A percentile compares a stretch with the other conserved stretches of the same genome.
Conservation (phyloP, 2,329 filamentous ascomycete species). For the Alternaria triticina region DNA sequence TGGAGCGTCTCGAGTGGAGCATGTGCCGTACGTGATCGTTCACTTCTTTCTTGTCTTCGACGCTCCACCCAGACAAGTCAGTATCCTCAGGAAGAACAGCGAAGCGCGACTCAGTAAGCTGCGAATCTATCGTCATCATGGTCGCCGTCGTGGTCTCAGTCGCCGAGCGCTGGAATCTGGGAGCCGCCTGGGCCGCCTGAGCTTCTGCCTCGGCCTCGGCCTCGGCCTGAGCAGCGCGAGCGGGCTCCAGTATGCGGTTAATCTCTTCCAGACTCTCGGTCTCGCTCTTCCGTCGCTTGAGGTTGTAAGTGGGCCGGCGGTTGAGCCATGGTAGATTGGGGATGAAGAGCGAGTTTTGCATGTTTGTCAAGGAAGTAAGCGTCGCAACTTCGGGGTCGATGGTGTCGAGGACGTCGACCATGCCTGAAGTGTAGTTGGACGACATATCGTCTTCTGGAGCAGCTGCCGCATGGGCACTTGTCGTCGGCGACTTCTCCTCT, state of each 20-base stretch:
- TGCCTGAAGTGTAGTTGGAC: slow-evolving; percentile 63
- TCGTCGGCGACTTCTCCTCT: slow-evolving; percentile 10
- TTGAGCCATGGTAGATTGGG: slow-evolving; percentile 83
- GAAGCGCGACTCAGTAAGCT: slow-evolving; percentile 73
- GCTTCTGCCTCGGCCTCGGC: slow-evolving; percentile 16
- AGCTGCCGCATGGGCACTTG: neutral
- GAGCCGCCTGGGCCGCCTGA: slow-evolving; percentile 19
- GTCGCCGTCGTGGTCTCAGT: slow-evolving; percentile 43
- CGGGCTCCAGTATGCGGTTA: slow-evolving; percentile 33
- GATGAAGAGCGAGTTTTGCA: slow-evolving; percentile 88
- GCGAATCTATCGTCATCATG: slow-evolving; percentile 68
- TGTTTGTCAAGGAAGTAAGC: slow-evolving; percentile 82
- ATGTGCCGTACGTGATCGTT: slow-evolving; percentile 89
- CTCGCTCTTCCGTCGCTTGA: slow-evolving; percentile 61
- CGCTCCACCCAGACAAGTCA: slow-evolving; percentile 74
- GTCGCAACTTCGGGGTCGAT: slow-evolving; percentile 84
- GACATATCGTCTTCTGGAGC: slow-evolving; percentile 9
- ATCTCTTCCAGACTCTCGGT: slow-evolving; percentile 41
- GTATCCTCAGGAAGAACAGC: slow-evolving; percentile 80
- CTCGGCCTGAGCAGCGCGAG: slow-evolving; percentile 21
- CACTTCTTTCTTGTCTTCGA: slow-evolving; percentile 74
- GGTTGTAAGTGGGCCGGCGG: slow-evolving; percentile 76
- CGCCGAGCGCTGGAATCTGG: slow-evolving; percentile 32
- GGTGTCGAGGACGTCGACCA: slow-evolving; percentile 73
- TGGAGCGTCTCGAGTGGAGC: slow-evolving; percentile 79